Percentiles rank a stretch among this genome's conserved stretches.
Evolutionary conservation across 2,329 filamentous ascomycete species (phyloP).

Genomic region (Hymenoscyphus fructigenus): DNA sequence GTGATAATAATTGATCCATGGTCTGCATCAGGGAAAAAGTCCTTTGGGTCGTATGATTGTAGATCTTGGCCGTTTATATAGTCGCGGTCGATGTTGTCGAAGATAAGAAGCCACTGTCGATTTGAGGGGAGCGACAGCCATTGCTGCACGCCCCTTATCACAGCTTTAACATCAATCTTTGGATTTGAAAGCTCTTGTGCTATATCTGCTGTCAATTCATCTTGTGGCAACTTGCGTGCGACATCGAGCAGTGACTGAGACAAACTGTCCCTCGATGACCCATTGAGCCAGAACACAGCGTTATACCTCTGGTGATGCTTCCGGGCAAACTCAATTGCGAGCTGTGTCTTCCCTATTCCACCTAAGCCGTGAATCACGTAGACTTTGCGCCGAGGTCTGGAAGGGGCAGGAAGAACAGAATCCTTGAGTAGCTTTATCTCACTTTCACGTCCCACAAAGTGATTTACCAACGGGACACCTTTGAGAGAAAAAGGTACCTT

Average conservation of each 20-base stretch:
- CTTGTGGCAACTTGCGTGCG: conserved; percentile 13
- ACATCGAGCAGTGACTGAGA: conserved; percentile 36
- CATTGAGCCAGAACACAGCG: conserved; percentile 46
- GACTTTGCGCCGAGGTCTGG: conserved; percentile 17
- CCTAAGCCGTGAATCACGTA: conserved; percentile 33
- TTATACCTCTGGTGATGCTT: conserved; percentile 39
- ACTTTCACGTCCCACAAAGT: conserved; percentile 17
- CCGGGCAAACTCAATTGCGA: conserved; percentile 39
- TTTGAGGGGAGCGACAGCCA: conserved; percentile 27
- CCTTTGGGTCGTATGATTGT: conserved; percentile 12
- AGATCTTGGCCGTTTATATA: conserved; percentile 14
- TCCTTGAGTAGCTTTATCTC: conserved; percentile 20
- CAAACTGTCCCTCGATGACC: conserved; percentile 39
- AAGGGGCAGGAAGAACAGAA: conserved; percentile 19
- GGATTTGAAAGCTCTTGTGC: conserved; percentile 8
- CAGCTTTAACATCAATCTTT: conserved; percentile 10
- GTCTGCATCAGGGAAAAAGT: conserved; percentile 16
- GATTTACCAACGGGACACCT: conserved; percentile 22
- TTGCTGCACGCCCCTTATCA: conserved; percentile 12
- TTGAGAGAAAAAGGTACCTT: conserved; percentile 24
- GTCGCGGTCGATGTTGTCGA: conserved; percentile 38
- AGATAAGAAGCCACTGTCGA: conserved; percentile 37
- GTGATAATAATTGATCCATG: conserved; percentile 24
- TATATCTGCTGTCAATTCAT: conserved; percentile 13
- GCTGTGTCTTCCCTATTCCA: conserved; percentile 36